These are phyloP conservation scores for Acrodontium crateriforme DNA, from an alignment of 2,329 filamentous ascomycete species.

Conservation along the genomic window DNA sequence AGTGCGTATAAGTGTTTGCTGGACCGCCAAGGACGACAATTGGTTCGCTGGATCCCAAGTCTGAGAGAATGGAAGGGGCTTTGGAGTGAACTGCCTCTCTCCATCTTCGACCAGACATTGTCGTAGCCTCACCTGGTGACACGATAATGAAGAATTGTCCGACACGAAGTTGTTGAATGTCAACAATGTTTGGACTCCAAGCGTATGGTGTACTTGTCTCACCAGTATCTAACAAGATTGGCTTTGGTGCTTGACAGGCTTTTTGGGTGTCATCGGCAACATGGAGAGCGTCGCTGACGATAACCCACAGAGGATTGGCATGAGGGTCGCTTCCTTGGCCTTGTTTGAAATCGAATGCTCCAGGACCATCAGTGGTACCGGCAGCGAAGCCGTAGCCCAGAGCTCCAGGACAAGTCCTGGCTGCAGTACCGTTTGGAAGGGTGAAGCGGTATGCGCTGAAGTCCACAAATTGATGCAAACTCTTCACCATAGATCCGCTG, in stretches of 20 bases:
- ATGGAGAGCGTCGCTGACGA: slow-evolving; percentile 61
- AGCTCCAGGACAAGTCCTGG: slow-evolving; percentile 69
- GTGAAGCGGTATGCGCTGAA: slow-evolving; percentile 62
- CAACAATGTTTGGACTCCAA: slow-evolving; percentile 86
- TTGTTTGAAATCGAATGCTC: slow-evolving; percentile 86
- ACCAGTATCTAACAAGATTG: slow-evolving; percentile 77
- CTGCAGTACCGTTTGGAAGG: slow-evolving; percentile 57
- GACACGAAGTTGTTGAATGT: slow-evolving; percentile 72
- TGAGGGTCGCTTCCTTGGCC: slow-evolving; percentile 61
- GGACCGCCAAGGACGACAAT: slow-evolving; percentile 78
- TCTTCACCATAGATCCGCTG: slow-evolving; percentile 53
- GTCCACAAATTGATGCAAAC: slow-evolving; percentile 75
- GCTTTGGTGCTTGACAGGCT: slow-evolving; percentile 67
- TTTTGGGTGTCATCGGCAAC: slow-evolving; percentile 55
- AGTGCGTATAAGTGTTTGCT: slow-evolving; percentile 82
- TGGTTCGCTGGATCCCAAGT: slow-evolving; percentile 35
- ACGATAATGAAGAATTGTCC: slow-evolving; percentile 77
- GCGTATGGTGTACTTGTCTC: slow-evolving; percentile 63
- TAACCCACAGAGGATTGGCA: slow-evolving; percentile 64
- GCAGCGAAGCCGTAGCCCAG: slow-evolving; percentile 88
- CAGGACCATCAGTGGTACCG: slow-evolving; percentile 82
- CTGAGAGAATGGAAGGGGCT: slow-evolving; percentile 13
- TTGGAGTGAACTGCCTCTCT: slow-evolving; percentile 53
- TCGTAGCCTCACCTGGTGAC: slow-evolving; percentile 75
- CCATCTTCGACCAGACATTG: slow-evolving; percentile 86